Base-by-base conservation (phyloP, 768 basidiomycete genomes). In the Porpolomopsis calyptriformis region DNA sequence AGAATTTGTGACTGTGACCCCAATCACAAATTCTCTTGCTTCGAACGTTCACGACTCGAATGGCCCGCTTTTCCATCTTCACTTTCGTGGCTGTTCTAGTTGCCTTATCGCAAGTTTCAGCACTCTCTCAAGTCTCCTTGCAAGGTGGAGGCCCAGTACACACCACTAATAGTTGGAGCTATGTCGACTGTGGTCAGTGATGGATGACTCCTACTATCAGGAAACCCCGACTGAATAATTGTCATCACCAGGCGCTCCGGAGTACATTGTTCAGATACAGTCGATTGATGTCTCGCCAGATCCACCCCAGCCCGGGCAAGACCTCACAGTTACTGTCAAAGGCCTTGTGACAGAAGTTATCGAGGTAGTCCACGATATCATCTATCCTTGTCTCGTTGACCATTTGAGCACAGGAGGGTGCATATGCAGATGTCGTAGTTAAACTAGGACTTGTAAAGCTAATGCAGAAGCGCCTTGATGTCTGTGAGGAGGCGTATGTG, bases 381-480 rank as follows among this genome's bases (percentile, higher is more conserved):
- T 25, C 22, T 26, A 18, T 29, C 16, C 20, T 43, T 25, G 12
- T 42, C 10, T 41, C 36, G 19, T 26, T 43, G 22, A 4, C n/a
- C 26, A 34, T n/a, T 39, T 33, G 3, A n/a, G 9, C 25, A 7
- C 52, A 97, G 93, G 82, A 92, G 4, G 96, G 96, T 4, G 86
- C 94, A 31, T 86, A 77, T 55, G 94, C 85, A 6, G 80, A 93
- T 53, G 91, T 99, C 3, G 64, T 66, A 1, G 94, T 99, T 46
- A 98, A 97, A 63, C 71, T 98, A n/a, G 96, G 96, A 20, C 66
- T 89, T 23, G 77, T 99, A 58, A 96, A 89, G 68, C 60, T 98
- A n/a, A 66, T 98, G 25, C 63, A 70, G 37, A 96, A 88, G 68
- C 58, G 53, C 14, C 94, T 97, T 53, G 89, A 97, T 53, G 64